Percentiles rank a stretch among this genome's conserved stretches.
These are phyloP conservation scores for Podila epicladia DNA, from an alignment of 192 early-diverging fungal genomes.

Conservation along the genomic window DNA sequence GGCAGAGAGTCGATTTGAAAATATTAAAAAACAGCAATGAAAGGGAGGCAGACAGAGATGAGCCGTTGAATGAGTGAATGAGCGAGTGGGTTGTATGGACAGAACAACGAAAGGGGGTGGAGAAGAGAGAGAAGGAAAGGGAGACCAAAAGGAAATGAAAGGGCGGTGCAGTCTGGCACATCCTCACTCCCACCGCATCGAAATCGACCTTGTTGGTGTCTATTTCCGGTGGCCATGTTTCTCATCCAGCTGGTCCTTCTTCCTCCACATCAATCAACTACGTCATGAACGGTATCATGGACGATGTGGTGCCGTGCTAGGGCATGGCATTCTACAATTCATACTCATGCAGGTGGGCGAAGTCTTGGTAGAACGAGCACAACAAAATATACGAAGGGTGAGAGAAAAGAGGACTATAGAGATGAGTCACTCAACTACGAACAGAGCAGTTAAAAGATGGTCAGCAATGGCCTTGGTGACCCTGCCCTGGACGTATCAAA, in stretches of 20 bases:
- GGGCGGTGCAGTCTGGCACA: neutral
- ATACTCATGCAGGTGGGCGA: too few relatives aligned
- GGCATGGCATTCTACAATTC: too few relatives aligned
- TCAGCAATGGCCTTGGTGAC: too few relatives aligned
- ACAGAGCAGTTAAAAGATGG: too few relatives aligned
- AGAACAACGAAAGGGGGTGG: slow-evolving; percentile 2
- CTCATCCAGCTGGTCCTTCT: neutral
- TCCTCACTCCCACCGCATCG: neutral
- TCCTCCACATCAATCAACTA: neutral
- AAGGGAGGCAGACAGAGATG: neutral
- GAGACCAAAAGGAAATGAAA: neutral
- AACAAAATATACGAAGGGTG: too few relatives aligned
- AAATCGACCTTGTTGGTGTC: too few relatives aligned
- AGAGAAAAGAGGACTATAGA: too few relatives aligned
- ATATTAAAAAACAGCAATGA: neutral
- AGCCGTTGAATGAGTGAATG: neutral
- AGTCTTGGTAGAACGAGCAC: too few relatives aligned
- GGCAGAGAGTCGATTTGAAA: slow-evolving; percentile 21
- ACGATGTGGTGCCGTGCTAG: too few relatives aligned
- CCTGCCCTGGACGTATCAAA: too few relatives aligned
- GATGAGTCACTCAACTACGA: too few relatives aligned
- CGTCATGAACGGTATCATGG: too few relatives aligned
- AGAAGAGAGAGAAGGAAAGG: neutral
- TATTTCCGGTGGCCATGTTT: neutral
- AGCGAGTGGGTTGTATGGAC: slow-evolving; percentile 11